phyloP scores from a whole-genome alignment of 2,329 filamentous ascomycete species.

The Fusarium anguioides region DNA sequence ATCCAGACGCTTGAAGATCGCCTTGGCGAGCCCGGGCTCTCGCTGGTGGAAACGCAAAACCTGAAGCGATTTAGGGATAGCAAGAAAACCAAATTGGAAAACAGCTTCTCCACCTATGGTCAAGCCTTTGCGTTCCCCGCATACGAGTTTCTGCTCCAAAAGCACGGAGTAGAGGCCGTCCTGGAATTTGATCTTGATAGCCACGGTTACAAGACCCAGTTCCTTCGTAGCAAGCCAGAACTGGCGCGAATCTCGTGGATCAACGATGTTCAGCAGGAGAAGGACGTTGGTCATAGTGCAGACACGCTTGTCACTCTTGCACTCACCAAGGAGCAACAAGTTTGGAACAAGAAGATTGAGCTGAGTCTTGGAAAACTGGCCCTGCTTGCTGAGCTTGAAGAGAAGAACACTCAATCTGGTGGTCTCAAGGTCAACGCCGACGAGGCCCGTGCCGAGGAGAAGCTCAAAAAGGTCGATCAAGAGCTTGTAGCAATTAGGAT shows the following conservation, averaged over 20 bases:
- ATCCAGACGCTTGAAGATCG: slow-evolving; percentile 55
- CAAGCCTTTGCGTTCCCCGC: slow-evolving; percentile 78
- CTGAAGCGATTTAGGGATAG: slow-evolving; percentile 52
- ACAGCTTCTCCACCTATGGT: slow-evolving; percentile 72
- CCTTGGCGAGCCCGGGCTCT: slow-evolving; percentile 44
- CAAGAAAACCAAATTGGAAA: slow-evolving; percentile 60
- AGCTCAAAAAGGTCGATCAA: slow-evolving; percentile 66
- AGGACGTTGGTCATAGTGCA: slow-evolving; percentile 79
- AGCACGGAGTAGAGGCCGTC: slow-evolving; percentile 73
- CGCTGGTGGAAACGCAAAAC: slow-evolving; percentile 45
- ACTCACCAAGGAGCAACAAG: slow-evolving; percentile 75
- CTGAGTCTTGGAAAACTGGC: slow-evolving; percentile 88
- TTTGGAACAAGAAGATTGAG: slow-evolving; percentile 95
- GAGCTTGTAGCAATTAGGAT: slow-evolving; percentile 77
- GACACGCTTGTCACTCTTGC: slow-evolving; percentile 77
- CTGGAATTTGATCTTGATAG: slow-evolving; percentile 78
- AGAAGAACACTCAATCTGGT: slow-evolving; percentile 46
- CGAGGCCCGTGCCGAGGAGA: slow-evolving; percentile 54
- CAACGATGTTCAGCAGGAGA: slow-evolving; percentile 84
- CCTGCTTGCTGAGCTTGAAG: slow-evolving; percentile 70
- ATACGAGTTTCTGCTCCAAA: slow-evolving; percentile 80
- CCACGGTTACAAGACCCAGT: slow-evolving; percentile 77
- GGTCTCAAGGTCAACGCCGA: slow-evolving; percentile 54
- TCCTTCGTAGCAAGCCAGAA: slow-evolving; percentile 76
- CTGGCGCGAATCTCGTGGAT: slow-evolving; percentile 91